Conservation (phyloP, 805 yeast species). For the Metschnikowia vanudenii region DNA sequence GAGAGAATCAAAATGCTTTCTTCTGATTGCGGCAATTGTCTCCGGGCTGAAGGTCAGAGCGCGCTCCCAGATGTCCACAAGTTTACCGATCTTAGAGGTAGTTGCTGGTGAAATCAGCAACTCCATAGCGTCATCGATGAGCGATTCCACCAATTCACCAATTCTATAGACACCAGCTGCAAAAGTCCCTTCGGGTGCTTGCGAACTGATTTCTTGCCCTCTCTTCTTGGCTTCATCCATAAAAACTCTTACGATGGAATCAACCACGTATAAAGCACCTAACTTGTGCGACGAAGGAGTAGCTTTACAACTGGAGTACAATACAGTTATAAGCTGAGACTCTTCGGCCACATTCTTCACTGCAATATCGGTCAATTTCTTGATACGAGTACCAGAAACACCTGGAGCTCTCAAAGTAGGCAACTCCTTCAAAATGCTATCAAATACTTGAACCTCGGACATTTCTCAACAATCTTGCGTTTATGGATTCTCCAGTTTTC, state of each 20-base stretch:
- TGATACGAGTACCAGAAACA: slow-evolving; percentile 93
- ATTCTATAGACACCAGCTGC: slow-evolving; percentile 71
- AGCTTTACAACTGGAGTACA: slow-evolving; percentile 66
- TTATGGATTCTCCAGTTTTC: neutral
- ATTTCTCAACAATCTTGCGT: slow-evolving; percentile 18
- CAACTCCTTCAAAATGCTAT: slow-evolving; percentile 47
- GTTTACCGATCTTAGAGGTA: slow-evolving; percentile 70
- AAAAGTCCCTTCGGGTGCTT: slow-evolving; percentile 65
- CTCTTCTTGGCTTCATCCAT: slow-evolving; percentile 68
- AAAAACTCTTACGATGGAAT: slow-evolving; percentile 84
- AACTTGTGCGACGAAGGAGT: slow-evolving; percentile 80
- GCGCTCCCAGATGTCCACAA: slow-evolving; percentile 90
- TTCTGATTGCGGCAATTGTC: slow-evolving; percentile 53
- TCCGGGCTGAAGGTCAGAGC: slow-evolving; percentile 70
- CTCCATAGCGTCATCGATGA: slow-evolving; percentile 62
- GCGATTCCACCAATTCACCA: slow-evolving; percentile 58
- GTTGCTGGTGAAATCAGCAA: slow-evolving; percentile 53
- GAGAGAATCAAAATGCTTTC: slow-evolving; percentile 58
- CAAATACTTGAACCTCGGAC: slow-evolving; percentile 48
- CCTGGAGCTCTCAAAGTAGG: slow-evolving; percentile 77
- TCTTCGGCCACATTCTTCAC: slow-evolving; percentile 60
- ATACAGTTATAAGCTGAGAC: slow-evolving; percentile 54
- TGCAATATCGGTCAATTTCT: slow-evolving; percentile 77
- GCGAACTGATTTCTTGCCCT: slow-evolving; percentile 45
- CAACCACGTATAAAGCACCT: slow-evolving; percentile 88